phyloP scores from a whole-genome alignment of 352 stramenopile species.

The Peronospora belbahrii region DNA sequence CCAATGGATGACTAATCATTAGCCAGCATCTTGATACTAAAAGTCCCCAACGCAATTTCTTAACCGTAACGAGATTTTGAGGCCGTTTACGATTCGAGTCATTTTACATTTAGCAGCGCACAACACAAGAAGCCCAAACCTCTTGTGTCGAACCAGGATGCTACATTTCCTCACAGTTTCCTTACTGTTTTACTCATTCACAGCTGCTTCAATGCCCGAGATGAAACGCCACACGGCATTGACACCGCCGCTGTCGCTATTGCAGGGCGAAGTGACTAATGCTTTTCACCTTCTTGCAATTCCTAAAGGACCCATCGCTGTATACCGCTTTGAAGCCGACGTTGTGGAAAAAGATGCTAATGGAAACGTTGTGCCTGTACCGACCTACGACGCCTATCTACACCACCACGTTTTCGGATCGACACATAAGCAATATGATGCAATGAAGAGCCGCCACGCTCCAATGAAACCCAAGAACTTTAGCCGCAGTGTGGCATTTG shows the following conservation, averaged over 20 bases:
- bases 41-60: too few relatives aligned
- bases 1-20: too few relatives aligned
- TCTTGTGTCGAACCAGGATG: constrained; percentile 3
- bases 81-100: too few relatives aligned
- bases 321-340: constrained; percentile 75
- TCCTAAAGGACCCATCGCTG: constrained; percentile 66
- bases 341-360: constrained; percentile 51
- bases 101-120: constrained; percentile 8
- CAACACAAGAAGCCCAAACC: background rate
- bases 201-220: constrained; percentile 13
- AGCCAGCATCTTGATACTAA: too few relatives aligned
- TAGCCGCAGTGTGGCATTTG: constrained; percentile 68
- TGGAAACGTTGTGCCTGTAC: constrained; percentile 44
- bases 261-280: constrained; percentile 72
- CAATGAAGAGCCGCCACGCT: constrained; percentile 38
- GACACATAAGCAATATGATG: constrained; percentile 53
- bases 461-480: constrained; percentile 75
- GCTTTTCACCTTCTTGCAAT: constrained; percentile 64
- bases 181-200: constrained; percentile 4
- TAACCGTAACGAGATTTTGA: too few relatives aligned
- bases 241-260: constrained; percentile 47
- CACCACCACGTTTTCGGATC: constrained; percentile 79
- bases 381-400: constrained; percentile 69
- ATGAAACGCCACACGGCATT: constrained; percentile 60
- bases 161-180: constrained; percentile 1